Percentiles rank a stretch among this genome's conserved stretches.
These are phyloP conservation scores for Nissolia schottii DNA, from an alignment of 306 rosid genomes.

Conservation along the genomic window DNA sequence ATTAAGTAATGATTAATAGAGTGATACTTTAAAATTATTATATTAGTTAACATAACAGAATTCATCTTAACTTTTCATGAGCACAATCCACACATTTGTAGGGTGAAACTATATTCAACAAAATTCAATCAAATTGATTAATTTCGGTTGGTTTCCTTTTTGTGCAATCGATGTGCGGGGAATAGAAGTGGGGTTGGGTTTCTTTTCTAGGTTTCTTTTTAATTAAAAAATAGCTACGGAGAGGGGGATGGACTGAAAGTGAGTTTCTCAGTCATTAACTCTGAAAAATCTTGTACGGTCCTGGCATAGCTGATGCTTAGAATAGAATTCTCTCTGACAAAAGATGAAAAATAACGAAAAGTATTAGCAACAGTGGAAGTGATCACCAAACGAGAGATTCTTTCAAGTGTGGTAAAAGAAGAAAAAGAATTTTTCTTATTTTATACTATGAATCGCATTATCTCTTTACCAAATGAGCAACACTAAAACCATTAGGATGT, in stretches of 20 bases:
- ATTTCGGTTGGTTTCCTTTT: slow-evolving; percentile 13
- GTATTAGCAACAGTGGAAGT: too few relatives aligned
- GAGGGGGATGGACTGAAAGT: slow-evolving; percentile 18
- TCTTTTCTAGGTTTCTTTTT: slow-evolving; percentile 28
- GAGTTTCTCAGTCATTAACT: slow-evolving; percentile 9
- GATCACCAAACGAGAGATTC: background rate
- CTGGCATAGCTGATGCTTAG: slow-evolving; percentile 38
- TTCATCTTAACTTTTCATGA: too few relatives aligned
- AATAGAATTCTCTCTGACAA: slow-evolving; percentile 61
- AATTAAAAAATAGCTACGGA: background rate
- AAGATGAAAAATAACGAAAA: slow-evolving; percentile 41
- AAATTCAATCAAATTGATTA: too few relatives aligned
- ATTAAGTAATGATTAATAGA: too few relatives aligned
- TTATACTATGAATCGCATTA: too few relatives aligned
- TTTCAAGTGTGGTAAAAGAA: background rate
- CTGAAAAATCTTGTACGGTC: slow-evolving; percentile 22
- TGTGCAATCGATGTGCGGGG: slow-evolving; percentile 41
- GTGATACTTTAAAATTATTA: too few relatives aligned
- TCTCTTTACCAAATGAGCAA: too few relatives aligned
- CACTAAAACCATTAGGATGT: too few relatives aligned
- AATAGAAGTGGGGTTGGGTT: slow-evolving; percentile 36
- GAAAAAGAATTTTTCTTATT: background rate
- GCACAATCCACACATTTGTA: too few relatives aligned
- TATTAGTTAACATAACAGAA: too few relatives aligned
- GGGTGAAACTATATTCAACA: too few relatives aligned